These are phyloP conservation scores for Cladosporium sp. DNA, from an alignment of 2,329 filamentous ascomycete genomes.

Conservation along the genomic window DNA sequence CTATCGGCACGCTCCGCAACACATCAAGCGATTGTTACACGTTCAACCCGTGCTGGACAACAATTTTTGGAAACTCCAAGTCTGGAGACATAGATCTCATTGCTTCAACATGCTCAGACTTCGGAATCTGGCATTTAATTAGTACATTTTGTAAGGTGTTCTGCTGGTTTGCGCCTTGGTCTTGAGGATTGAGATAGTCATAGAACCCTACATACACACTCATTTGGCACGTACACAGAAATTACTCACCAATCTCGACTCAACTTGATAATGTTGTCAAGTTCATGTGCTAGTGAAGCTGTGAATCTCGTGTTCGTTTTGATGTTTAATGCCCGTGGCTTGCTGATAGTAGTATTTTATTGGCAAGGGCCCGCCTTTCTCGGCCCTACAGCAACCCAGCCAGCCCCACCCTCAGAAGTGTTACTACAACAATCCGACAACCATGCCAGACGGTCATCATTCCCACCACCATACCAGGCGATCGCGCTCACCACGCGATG, in stretches of 20 bases:
- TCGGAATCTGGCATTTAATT: neutral
- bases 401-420: conserved; percentile 9
- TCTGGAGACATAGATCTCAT: conserved; percentile 13
- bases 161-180: neutral
- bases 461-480: conserved; percentile 23
- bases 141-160: neutral
- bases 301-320: neutral
- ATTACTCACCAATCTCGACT: neutral
- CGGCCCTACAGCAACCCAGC: neutral
- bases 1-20: neutral
- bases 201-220: conserved; percentile 1
- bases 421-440: conserved; percentile 1
- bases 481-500: conserved; percentile 30
- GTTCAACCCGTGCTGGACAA: conserved; percentile 6
- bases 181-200: neutral
- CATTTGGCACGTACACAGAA: neutral
- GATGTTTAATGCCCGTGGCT: neutral
- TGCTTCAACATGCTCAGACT: conserved; percentile 18
- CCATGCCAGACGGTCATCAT: conserved; percentile 3
- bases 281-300: neutral
- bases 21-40: neutral
- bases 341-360: neutral
- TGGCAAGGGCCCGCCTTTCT: neutral
- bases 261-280: neutral
- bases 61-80: neutral